A percentile compares a stretch with the other conserved stretches of the same genome.
These are phyloP conservation scores for Paracorniculantispora psalliotae DNA, from an alignment of 2,329 filamentous ascomycete genomes.

Conservation along the genomic window DNA sequence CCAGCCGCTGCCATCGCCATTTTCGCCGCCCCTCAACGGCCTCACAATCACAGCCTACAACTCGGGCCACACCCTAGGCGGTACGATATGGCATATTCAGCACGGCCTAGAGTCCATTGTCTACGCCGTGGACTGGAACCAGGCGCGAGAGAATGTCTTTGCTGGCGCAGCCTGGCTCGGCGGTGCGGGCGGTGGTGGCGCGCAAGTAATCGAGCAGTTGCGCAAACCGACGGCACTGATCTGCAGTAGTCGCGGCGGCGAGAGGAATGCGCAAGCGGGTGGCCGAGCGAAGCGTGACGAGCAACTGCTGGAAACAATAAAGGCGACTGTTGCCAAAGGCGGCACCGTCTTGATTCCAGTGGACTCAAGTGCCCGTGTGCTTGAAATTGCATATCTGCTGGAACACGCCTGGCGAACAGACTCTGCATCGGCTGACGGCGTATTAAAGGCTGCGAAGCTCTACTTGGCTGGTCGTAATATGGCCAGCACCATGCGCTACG, in stretches of 20 bases:
- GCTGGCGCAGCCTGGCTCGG: conserved; percentile 92
- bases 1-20: conserved; percentile 79
- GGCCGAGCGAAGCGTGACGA: conserved; percentile 81
- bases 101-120: conserved; percentile 95
- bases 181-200: conserved; percentile 70
- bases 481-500: conserved; percentile 83
- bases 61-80: conserved; percentile 89
- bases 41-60: conserved; percentile 96
- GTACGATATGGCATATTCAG: conserved; percentile 98
- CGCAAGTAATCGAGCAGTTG: conserved; percentile 89
- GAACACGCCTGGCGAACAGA: conserved; percentile 86
- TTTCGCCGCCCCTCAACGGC: conserved; percentile 82
- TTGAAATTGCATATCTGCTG: conserved; percentile 86
- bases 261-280: conserved; percentile 63
- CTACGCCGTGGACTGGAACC: conserved; percentile 97
- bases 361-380: conserved; percentile 88
- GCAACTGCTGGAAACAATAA: conserved; percentile 76
- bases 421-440: conserved; percentile 45
- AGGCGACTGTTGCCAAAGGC: conserved; percentile 68
- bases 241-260: conserved; percentile 80
- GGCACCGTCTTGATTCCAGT: conserved; percentile 91
- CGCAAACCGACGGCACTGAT: conserved; percentile 90
- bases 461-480: conserved; percentile 85
- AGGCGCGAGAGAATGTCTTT: conserved; percentile 91
- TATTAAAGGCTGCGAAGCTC: conserved; percentile 53